Conservation (phyloP, 1,284 basidiomycete genomes). For the Leucoagaricus sp. region DNA sequence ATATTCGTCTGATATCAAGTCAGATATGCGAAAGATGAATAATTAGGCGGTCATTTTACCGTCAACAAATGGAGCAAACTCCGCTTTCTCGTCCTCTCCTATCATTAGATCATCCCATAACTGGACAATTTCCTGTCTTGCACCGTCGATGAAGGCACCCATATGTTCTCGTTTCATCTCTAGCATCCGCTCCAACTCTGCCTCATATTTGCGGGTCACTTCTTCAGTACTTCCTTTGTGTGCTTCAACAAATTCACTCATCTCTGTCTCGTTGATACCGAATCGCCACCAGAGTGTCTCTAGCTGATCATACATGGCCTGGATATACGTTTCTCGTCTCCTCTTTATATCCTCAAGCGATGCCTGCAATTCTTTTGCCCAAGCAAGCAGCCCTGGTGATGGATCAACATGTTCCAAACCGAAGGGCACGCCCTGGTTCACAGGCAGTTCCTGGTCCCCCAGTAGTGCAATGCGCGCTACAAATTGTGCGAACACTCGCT, state of each 20-base stretch:
- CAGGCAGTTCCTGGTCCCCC: conserved; percentile 46
- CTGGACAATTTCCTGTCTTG: conserved; percentile 77
- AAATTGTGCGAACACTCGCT: conserved; percentile 63
- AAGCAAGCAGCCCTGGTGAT: conserved; percentile 59
- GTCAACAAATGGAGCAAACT: conserved; percentile 80
- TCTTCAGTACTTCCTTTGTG: conserved; percentile 78
- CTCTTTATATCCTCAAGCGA: conserved; percentile 72
- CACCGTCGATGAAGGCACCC: conserved; percentile 83
- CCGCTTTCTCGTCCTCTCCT: conserved; percentile 79
- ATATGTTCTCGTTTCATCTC: conserved; percentile 88
- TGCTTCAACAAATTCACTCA: conserved; percentile 81
- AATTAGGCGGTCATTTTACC: conserved; percentile 46
- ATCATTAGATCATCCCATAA: conserved; percentile 90
- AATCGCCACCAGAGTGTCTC: conserved; percentile 81
- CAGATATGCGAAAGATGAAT: neutral
- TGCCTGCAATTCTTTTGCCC: conserved; percentile 57
- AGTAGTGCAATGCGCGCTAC: conserved; percentile 63
- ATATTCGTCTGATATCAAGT: conserved; percentile 67
- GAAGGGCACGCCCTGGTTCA: conserved; percentile 31
- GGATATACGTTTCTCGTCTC: conserved; percentile 74
- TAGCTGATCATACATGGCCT: conserved; percentile 84
- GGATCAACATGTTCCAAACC: conserved; percentile 67
- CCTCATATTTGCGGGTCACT: conserved; percentile 79
- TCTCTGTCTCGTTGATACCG: conserved; percentile 69
- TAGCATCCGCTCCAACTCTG: conserved; percentile 89